phyloP scores from a whole-genome alignment of 257 asterid genomes.

The Rauvolfia tetraphylla region DNA sequence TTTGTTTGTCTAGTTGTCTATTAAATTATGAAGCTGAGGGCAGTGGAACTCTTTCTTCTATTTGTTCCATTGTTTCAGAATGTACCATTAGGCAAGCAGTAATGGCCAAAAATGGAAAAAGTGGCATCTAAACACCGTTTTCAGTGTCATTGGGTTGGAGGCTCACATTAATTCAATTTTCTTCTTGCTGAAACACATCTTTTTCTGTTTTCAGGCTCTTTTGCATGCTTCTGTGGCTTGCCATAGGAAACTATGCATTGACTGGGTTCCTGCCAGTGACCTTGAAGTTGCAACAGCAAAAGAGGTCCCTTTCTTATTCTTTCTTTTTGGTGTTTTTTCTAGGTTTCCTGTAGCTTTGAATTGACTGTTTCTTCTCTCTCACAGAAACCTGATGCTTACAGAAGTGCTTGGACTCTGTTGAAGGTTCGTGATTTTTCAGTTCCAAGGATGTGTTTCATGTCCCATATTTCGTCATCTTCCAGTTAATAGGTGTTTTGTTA shows the following conservation, averaged over 20 bases:
- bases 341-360: constrained; percentile 21
- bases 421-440: constrained; percentile 49
- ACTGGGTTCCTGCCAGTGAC: constrained; percentile 90
- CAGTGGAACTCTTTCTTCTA: background rate
- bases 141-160: background rate
- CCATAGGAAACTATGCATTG: constrained; percentile 62
- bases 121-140: background rate
- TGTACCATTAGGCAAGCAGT: background rate
- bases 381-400: constrained; percentile 74
- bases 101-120: background rate
- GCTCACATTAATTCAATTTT: background rate
- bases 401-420: constrained; percentile 72
- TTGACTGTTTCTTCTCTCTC: constrained; percentile 20
- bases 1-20: too few relatives aligned
- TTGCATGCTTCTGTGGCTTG: constrained; percentile 89
- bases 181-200: background rate
- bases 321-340: constrained; percentile 14
- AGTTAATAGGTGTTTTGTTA: background rate
- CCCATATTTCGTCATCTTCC: background rate
- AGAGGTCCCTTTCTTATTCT: constrained; percentile 43
- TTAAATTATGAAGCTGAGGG: background rate
- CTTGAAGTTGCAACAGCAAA: constrained; percentile 70
- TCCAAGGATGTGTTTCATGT: background rate
- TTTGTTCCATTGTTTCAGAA: background rate
- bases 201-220: constrained; percentile 68